Conservation (phyloP, 169 alveolate species). For the Babesia ovis region DNA sequence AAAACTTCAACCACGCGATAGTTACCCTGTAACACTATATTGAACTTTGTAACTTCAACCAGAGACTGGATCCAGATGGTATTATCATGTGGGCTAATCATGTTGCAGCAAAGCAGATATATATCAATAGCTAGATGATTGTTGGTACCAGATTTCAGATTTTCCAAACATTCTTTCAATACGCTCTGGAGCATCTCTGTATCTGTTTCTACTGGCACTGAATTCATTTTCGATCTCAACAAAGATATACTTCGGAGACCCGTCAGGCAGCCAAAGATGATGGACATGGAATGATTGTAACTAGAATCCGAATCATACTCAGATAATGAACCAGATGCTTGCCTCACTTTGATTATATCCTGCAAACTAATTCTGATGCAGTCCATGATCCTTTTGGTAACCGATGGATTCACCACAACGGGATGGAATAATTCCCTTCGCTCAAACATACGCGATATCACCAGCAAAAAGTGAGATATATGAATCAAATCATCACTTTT, state of each 20-base stretch:
- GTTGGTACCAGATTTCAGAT: background rate
- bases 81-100: background rate
- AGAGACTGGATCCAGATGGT: constrained; percentile 3
- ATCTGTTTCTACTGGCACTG: background rate
- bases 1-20: constrained; percentile 7
- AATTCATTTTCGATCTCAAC: constrained; percentile 33
- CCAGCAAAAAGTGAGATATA: constrained; percentile 33
- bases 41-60: constrained; percentile 12
- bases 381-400: constrained; percentile 19
- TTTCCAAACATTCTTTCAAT: constrained; percentile 6
- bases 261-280: constrained; percentile 21
- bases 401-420: constrained; percentile 41
- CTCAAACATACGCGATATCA: constrained; percentile 39
- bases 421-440: constrained; percentile 45
- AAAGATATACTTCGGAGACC: constrained; percentile 31
- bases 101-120: background rate
- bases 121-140: background rate
- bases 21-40: background rate
- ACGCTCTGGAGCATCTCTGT: background rate
- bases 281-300: background rate
- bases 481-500: constrained; percentile 36
- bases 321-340: background rate
- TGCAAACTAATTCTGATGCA: constrained; percentile 13
- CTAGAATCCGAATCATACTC: background rate
- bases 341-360: background rate